phyloP scores from a whole-genome alignment of 768 basidiomycete species.

The Saitozyma sp. region DNA sequence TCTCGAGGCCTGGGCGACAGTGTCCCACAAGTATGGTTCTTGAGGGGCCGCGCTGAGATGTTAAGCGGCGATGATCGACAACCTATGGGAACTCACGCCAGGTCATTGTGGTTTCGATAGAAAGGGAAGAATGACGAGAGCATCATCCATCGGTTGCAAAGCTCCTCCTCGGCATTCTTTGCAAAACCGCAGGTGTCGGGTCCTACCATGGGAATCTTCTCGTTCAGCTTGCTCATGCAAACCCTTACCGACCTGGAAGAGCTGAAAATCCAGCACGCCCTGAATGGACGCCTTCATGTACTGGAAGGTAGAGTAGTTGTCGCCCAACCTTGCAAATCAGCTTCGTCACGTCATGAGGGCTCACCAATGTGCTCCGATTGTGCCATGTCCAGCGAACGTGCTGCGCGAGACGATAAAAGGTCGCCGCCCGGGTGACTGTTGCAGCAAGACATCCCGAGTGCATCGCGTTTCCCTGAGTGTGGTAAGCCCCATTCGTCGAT shows the following conservation, averaged over 20 bases:
- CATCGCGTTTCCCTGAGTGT: no score
- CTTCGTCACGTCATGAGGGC: background rate
- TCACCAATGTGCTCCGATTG: constrained; percentile 11
- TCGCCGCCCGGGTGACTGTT: constrained; percentile 6
- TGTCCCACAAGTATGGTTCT: constrained; percentile 79
- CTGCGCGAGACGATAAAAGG: constrained; percentile 58
- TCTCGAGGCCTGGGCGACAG: constrained; percentile 72
- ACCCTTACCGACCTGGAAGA: constrained; percentile 63
- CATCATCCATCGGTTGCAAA: constrained; percentile 86
- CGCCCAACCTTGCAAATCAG: constrained; percentile 58
- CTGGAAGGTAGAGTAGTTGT: constrained; percentile 73
- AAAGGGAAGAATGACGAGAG: constrained; percentile 80
- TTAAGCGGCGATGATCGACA: no score
- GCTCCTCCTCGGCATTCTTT: constrained; percentile 73
- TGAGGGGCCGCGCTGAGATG: constrained; percentile 56
- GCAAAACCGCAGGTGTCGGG: constrained; percentile 73
- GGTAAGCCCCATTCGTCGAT: background rate
- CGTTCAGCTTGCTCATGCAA: background rate
- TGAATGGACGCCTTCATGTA: constrained; percentile 71
- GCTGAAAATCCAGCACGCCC: constrained; percentile 78
- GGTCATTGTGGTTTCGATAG: constrained; percentile 67
- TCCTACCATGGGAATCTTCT: constrained; percentile 66
- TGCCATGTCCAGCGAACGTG: constrained; percentile 43
- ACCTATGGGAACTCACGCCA: constrained; percentile 17
- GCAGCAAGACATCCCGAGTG: constrained; percentile 3